These are phyloP conservation scores for Paraphaeosphaeria minitans DNA, from an alignment of 2,329 filamentous ascomycete genomes.

Conservation along the genomic window DNA sequence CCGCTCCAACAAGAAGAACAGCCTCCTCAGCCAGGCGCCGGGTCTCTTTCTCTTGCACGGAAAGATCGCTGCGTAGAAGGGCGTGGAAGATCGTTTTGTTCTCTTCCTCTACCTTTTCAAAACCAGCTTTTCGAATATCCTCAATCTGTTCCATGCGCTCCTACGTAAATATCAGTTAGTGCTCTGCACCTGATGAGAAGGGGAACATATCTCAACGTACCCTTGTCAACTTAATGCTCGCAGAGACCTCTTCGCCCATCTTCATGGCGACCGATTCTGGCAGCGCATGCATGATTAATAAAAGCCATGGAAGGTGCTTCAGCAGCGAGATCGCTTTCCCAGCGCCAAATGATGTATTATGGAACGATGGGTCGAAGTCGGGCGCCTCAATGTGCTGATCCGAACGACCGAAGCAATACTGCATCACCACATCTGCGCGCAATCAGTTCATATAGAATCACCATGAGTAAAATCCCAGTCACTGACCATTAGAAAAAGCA, in stretches of 20 bases:
- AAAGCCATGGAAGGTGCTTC: conserved; percentile 18
- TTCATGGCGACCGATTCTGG: conserved; percentile 16
- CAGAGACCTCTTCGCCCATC: conserved; percentile 17
- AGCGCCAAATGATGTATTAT: conserved; percentile 15
- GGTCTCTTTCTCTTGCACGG: conserved; percentile 24
- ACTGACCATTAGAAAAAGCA: conserved; percentile 30
- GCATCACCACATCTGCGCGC: conserved; percentile 31
- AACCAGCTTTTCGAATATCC: conserved; percentile 1
- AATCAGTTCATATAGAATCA: background rate
- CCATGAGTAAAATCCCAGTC: background rate
- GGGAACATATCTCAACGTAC: background rate
- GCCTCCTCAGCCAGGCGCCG: conserved; percentile 26
- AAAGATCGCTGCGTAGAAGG: conserved; percentile 14
- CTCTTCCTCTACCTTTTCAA: background rate
- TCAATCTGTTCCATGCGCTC: conserved; percentile 17
- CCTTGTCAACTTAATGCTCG: conserved; percentile 10
- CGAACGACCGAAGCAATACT: conserved; percentile 31
- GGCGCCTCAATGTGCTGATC: conserved; percentile 19
- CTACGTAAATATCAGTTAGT: background rate
- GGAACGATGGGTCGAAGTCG: conserved; percentile 14
- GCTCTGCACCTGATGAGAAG: background rate
- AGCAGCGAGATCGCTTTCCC: conserved; percentile 15
- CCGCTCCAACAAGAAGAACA: conserved; percentile 32
- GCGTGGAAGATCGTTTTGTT: conserved; percentile 19
- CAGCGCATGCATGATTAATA: conserved; percentile 13